Percentiles rank a stretch among this genome's conserved stretches.
phyloP scores from a whole-genome alignment of 2,329 filamentous ascomycete genomes.

The Fusarium pilosicola region DNA sequence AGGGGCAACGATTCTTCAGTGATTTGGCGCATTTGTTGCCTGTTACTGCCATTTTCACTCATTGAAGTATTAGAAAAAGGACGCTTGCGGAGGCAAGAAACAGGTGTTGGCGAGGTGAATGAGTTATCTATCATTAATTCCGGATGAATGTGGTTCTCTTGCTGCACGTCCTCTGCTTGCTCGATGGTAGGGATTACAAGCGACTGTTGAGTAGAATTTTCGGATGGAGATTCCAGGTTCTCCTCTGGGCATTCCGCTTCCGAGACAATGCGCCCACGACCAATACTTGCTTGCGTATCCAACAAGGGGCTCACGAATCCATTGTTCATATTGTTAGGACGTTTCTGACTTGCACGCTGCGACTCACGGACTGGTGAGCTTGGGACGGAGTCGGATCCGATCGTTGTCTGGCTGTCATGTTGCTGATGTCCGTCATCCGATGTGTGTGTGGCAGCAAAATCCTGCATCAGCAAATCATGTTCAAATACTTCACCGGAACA shows the following conservation, averaged over 20 bases:
- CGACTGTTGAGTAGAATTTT: not conserved
- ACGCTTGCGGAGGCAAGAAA: conserved; percentile 31
- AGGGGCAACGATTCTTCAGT: conserved; percentile 27
- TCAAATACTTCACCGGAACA: conserved; percentile 71
- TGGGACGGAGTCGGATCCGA: conserved; percentile 2
- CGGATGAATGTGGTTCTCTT: not conserved
- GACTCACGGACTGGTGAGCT: conserved; percentile 9
- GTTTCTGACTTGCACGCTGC: not conserved
- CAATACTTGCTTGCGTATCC: conserved; percentile 10
- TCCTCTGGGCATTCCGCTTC: not conserved
- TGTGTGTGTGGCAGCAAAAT: conserved; percentile 1
- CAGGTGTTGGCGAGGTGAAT: not conserved
- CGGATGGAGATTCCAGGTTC: not conserved
- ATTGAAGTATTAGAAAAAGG: conserved; percentile 20
- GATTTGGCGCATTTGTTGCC: conserved; percentile 5
- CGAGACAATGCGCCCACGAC: not conserved
- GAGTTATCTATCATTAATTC: not conserved
- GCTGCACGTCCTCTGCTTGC: not conserved
- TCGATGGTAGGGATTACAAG: not conserved
- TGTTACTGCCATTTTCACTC: not conserved
- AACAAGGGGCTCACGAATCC: conserved; percentile 1
- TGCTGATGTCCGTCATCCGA: not conserved
- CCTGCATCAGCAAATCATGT: conserved; percentile 71
- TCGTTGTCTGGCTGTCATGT: conserved; percentile 31
- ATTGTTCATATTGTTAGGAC: not conserved